Base-by-base conservation (phyloP, 2,329 filamentous ascomycete species). In the Xylariaceae sp. region DNA sequence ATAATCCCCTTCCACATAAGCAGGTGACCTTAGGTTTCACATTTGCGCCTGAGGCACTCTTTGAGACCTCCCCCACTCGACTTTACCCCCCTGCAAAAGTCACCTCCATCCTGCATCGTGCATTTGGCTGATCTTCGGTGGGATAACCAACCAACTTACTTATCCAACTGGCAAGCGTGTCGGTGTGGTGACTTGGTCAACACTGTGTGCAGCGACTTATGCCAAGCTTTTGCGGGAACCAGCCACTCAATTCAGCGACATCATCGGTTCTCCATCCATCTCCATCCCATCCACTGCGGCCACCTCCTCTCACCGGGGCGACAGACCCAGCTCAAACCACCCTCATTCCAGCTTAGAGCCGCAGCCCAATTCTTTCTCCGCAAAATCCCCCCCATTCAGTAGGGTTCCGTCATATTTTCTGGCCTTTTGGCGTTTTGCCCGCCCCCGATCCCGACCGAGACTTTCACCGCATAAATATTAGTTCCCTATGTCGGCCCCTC, bases 401-500 rank as follows among this genome's bases (percentile, higher is more conserved):
- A 30, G 23, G 23, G 23, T 30, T 30, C 23, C 23, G 23, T 30
- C 23, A 30, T 30, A 30, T 30, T 30, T 30, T 30, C 23, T 30
- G 23, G 23, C 23, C 23, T 30, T 30, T 30, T 30, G 23, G 23
- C 23, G 23, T 30, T 30, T 30, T 30, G 23, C 23, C 23, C 23
- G 23, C 23, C 23, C 23, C 23, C 23, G 23, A 30, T 30, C 23
- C 23, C 23, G 23, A 47, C 23, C 37, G 9, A 42, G 37, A 42
- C 37, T 42, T 42, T 45, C 42, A 30, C 37, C 34, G 50, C 15
- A 52, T 51, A 49, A 10, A 35, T 55, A 48, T 54, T 49, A 18
- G 47, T 53, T 30, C 49, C 17, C 58, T 49, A 84, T 85, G 82
- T 79, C 81, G 35, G 75, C 73, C 57, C 79, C 80, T 30, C 78